Evolutionary conservation across 495 filamentous ascomycete species (phyloP), one percentile per base, ranked within the genome.

Genomic region (Parathielavia hyrcaniae): DNA sequence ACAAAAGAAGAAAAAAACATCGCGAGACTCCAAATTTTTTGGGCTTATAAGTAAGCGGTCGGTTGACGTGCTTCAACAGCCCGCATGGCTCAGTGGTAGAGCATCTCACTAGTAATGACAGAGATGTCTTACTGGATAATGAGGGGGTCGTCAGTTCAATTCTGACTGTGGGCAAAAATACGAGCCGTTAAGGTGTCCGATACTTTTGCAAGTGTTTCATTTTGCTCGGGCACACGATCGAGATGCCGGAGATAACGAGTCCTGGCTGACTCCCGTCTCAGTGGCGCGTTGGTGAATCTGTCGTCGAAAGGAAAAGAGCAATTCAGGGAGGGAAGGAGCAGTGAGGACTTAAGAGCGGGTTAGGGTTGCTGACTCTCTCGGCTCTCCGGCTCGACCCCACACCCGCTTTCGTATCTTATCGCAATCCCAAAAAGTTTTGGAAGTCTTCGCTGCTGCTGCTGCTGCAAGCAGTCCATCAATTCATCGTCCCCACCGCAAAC

Each of bases 341-440:
- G 26, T n/a, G 26, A 30, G 3, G 26, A 30, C 26, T 30, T 30
- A 2, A 6, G 26, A 9, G 17, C 10, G 44, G 58, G 19, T 49
- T 56, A 50, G 55, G 55, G 55, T 50, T 47, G 19, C 2, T 0
- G 7, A 7, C 12, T 9, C 1, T 9, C 26, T 9, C 16, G 3
- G 16, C 14, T 5, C 8, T 11, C 2, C 14, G n/a, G 30, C 34
- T 26, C 17, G 14, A n/a, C 54, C 55, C 63, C 57, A 56, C 59
- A 30, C 43, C 19, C 17, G n/a, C 19, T 47, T 32, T 35, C 58
- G 67, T 69, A 69, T 69, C 66, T 69, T 69, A 69, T 69, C 66
- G 52, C 26, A 2, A 30, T 30, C 26, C 48, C 66, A 69, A 68
- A 68, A 69, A 65, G 63, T 68, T 69, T 65, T 40, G 53, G 49